Evolutionary conservation across 441 rosid species (phyloP), one percentile per base, ranked within the genome.

Genomic region (Gossypium trilobum): DNA sequence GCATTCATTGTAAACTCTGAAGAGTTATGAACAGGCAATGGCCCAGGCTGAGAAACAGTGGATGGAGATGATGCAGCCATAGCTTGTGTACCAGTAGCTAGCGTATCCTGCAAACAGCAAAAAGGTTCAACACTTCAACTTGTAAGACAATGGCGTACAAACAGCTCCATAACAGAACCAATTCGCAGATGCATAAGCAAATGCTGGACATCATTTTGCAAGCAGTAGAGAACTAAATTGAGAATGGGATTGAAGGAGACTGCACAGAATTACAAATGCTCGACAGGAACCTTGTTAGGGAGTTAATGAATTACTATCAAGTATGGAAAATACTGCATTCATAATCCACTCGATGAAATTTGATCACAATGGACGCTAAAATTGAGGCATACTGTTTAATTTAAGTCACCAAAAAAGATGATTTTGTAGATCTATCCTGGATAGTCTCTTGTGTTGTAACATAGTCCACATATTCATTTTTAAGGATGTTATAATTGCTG

Each of bases 41-140:
- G 75, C 70, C 71, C 84, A 59, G 88, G 56, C 74, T 81, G 86
- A 71, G 88, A 86, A 70, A 74, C 25, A 33, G 77, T 69, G 58
- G 83, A 66, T 51, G 75, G 68, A 58, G 82, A 73, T 22, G 76
- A 79, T 66, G 69, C 64, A 64, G 77, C 65, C 80, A 66, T 77
- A 68, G 78, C 73, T 77, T 17, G 77, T 17, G 77, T 68, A 85
- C 62, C 56, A 54, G 76, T 50, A 75, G 77, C 31, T 36, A 74
- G 77, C 61, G 79, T 39, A 77, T 77, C 81, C 87, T 78, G 77
- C 77, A 86, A 78, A 58, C 36, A 76, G 55, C 50, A 27, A 33
- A 79, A 61, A 67, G 57, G 14, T 36, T 36, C 44, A 36, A 36
- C 44, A 36, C 11, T 48, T 44, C 48, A 44, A 72, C 14, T 7